Base-by-base conservation (phyloP, 805 yeast species). In the Gaillardinia entomophila region DNA sequence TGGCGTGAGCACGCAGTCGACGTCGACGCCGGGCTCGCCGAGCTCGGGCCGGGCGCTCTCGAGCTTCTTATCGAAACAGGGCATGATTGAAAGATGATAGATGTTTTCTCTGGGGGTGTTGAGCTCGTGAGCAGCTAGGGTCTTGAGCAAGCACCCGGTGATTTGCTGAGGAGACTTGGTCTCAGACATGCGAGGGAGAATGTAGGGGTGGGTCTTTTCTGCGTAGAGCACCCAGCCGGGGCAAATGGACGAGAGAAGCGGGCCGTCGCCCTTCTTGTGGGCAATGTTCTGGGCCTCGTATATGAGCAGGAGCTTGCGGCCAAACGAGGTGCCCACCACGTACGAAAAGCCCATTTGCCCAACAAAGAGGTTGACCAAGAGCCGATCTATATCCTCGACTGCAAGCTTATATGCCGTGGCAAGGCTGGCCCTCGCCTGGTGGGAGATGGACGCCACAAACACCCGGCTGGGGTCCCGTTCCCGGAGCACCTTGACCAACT, bases 221-320 rank as follows among this genome's bases (percentile, higher is more conserved):
- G 90, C 95, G 49, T 92, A 92, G 17, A 92, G 68, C 0, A 92
- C 92, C 87, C 96, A 92, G 0, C 98, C 98, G 0, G 98, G 98
- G 57, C 97, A 90, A 1, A 82, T 71, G 11, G 88, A 76, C 16
- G 88, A 72, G 29, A 92, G 55, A 2, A 73, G 49, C 0, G 95
- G 94, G 6, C 62, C 55, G 36, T 40, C 15, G 17, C 28, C 34
- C 28, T 28, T 15, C 33, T 74, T 72, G 18, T 63, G 57, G 3
- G 77, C 77, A 55, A 43, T 62, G 54, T 28, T 63, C 49, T 49
- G 52, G 0, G 70, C 41, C 36, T 66, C 73, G 32, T 54, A 53
- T 6, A 63, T 43, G 15, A 84, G 68, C 4, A 90, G 70, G 3
- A 87, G 55, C 40, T 74, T 73, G 27, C 97, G 59, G 0, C 96